Evolutionary conservation across 179 eudicot genomes (phyloP), one percentile per base, ranked within the genome.

Genomic region (Silene vulgaris): DNA sequence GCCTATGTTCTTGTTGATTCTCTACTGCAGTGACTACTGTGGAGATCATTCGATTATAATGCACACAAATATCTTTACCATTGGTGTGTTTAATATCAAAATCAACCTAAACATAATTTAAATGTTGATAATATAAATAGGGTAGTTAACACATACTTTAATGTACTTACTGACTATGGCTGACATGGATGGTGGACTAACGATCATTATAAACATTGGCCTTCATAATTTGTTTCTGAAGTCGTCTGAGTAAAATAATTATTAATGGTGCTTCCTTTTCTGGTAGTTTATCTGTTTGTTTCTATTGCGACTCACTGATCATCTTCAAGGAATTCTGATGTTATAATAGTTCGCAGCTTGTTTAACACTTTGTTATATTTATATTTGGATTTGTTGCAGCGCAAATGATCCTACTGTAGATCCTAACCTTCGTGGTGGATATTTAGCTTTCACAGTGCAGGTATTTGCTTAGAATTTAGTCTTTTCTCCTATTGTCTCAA

Each of bases 361-460:
- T 30, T 68, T 14, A 56, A 68, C 65, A 68, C 67, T 61, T 28
- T 29, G 35, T 30, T n/a, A 13, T 54, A 45, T 52, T 56, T 54
- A 30, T 37, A 32, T 35, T 80, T 21, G 35, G 74, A 57, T 59
- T 52, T 62, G 13, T 62, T 79, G 78, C 87, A 93, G 98, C 82
- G 92, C 86, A 50, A 83, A 67, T 78, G 98, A 93, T 81, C 75
- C 75, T 35, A 90, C 93, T 13, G 92, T 93, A 76, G 78, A 68
- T 76, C 84, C 93, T 63, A 84, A 86, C 17, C 71, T 82, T 76
- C 91, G 88, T 74, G 97, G 98, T 59, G 85, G 92, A 78, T 94
- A 91, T 85, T 89, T 94, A 66, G 96, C 98, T 71, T 94, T 94
- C 65, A 87, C 97, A 78, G 79, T 75, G 65, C 85, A 81, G 91